Conservation (phyloP, 2,329 filamentous ascomycete species). For the Sodiomyces alkalinus region DNA sequence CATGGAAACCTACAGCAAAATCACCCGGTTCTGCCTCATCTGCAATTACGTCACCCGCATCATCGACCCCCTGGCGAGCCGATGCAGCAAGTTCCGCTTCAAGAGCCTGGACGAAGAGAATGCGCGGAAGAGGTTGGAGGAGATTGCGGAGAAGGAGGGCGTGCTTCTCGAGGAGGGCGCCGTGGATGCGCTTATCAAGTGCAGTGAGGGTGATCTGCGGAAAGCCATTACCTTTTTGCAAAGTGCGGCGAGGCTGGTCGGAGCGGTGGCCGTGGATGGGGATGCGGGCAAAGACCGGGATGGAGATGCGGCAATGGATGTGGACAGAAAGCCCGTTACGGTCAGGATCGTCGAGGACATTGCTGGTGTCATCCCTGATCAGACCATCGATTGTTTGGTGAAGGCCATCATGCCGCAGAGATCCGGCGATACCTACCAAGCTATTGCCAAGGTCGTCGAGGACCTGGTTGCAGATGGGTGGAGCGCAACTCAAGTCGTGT, state of each 20-base stretch:
- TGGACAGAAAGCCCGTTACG: slow-evolving; percentile 48
- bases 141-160: slow-evolving; percentile 69
- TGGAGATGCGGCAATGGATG: slow-evolving; percentile 47
- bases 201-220: slow-evolving; percentile 84
- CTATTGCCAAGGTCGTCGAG: slow-evolving; percentile 65
- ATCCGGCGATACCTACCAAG: slow-evolving; percentile 50
- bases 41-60: slow-evolving; percentile 99
- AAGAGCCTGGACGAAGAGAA: slow-evolving; percentile 86
- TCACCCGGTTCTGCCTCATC: slow-evolving; percentile 92
- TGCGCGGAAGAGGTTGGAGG: slow-evolving; percentile 60
- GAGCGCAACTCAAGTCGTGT: slow-evolving; percentile 80
- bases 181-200: slow-evolving; percentile 68
- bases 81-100: slow-evolving; percentile 96
- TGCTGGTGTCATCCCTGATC: slow-evolving; percentile 76
- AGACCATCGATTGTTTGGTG: slow-evolving; percentile 55
- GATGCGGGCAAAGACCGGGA: no score
- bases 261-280: slow-evolving; percentile 38
- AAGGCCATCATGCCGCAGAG: slow-evolving; percentile 61
- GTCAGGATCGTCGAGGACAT: slow-evolving; percentile 82
- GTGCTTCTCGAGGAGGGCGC: slow-evolving; percentile 66
- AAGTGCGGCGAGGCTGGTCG: slow-evolving; percentile 78
- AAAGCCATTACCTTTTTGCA: slow-evolving; percentile 96
- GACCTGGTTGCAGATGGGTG: slow-evolving; percentile 93
- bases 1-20: slow-evolving; percentile 96
- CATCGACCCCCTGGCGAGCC: slow-evolving; percentile 84